phyloP scores from a whole-genome alignment of 148 eudicot genomes.

The Rhododendron simsii region DNA sequence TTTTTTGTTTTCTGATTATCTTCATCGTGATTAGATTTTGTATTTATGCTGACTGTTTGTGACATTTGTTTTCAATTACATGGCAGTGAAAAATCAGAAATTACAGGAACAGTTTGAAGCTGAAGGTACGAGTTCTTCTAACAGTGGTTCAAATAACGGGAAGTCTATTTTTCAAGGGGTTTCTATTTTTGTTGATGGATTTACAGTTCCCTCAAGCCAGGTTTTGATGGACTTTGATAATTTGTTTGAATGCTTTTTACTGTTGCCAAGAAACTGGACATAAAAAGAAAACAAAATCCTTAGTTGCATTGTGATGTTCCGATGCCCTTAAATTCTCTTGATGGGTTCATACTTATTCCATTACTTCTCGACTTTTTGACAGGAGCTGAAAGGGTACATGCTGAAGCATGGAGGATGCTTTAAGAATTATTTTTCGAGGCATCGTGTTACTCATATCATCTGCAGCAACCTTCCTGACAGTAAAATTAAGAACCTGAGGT shows the following conservation, averaged over 20 bases:
- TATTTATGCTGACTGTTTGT: constrained; percentile 7
- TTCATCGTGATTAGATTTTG: background rate
- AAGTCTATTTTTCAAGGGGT: constrained; percentile 72
- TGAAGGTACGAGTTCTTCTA: constrained; percentile 72
- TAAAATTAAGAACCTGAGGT: constrained; percentile 92
- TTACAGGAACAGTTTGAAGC: constrained; percentile 85
- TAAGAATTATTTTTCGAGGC: constrained; percentile 90
- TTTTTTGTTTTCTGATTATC: background rate
- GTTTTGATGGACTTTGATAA: constrained; percentile 23
- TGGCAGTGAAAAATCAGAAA: constrained; percentile 87
- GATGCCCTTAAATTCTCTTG: background rate
- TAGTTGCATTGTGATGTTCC: background rate
- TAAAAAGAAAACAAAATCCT: background rate
- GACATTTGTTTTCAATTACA: constrained; percentile 51
- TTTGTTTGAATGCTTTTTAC: no score
- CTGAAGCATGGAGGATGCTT: constrained; percentile 84
- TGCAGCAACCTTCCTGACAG: constrained; percentile 93
- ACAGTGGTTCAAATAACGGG: constrained; percentile 36
- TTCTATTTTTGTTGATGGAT: constrained; percentile 93
- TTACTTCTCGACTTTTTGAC: background rate
- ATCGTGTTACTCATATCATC: constrained; percentile 77
- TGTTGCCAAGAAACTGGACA: background rate
- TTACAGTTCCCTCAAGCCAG: constrained; percentile 91
- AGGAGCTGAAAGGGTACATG: constrained; percentile 88
- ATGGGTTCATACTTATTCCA: background rate